Evolutionary conservation across 2,329 filamentous ascomycete species (phyloP).

Genomic region (Aspergillus niger): DNA sequence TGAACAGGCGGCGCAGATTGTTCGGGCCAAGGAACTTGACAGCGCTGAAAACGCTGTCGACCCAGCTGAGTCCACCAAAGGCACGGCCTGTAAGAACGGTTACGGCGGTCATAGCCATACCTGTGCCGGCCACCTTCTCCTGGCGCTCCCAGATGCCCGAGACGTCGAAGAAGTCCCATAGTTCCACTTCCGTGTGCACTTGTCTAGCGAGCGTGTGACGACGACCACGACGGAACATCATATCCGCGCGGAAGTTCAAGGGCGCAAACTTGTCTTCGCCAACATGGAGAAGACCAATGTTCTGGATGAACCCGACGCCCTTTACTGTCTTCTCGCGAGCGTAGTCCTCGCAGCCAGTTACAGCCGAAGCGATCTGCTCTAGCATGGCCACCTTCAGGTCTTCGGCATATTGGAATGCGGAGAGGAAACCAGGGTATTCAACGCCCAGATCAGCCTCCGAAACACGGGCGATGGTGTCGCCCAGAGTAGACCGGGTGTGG

Average conservation of each 20-base stretch:
- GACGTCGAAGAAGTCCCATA: constrained; percentile 93
- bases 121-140: constrained; percentile 91
- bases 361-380: constrained; percentile 77
- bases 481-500: constrained; percentile 74
- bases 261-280: constrained; percentile 79
- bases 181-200: constrained; percentile 82
- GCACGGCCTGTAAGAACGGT: constrained; percentile 81
- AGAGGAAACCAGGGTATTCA: constrained; percentile 80
- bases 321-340: constrained; percentile 75
- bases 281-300: constrained; percentile 82
- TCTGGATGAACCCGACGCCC: constrained; percentile 85
- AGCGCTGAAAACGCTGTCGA: constrained; percentile 81
- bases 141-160: constrained; percentile 80
- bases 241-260: constrained; percentile 83
- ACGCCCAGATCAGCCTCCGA: constrained; percentile 79
- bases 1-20: constrained; percentile 75
- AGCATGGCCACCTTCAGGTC: constrained; percentile 91
- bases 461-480: constrained; percentile 72
- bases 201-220: constrained; percentile 79
- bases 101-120: constrained; percentile 89
- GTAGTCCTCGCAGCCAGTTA: constrained; percentile 78
- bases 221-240: constrained; percentile 83
- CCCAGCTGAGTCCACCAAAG: constrained; percentile 81
- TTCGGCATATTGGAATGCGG: constrained; percentile 88
- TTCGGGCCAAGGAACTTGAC: constrained; percentile 78